Conservation (phyloP, 148 eudicot genomes). For the Drosera capensis region DNA sequence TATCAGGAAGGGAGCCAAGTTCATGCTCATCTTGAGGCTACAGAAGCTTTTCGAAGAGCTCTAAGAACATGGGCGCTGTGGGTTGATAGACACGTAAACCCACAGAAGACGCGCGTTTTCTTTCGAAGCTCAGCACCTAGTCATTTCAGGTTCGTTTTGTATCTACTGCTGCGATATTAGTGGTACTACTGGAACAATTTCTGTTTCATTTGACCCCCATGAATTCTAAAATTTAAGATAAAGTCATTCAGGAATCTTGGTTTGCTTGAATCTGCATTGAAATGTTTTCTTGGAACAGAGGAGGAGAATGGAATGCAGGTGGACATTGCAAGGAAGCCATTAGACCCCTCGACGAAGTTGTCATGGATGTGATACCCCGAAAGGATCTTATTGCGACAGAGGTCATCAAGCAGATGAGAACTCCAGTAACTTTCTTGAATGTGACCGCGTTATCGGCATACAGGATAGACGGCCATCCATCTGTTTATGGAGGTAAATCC, state of each 20-base stretch:
- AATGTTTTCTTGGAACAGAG: conserved; percentile 28
- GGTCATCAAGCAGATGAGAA: conserved; percentile 46
- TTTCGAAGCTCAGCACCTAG: conserved; percentile 85
- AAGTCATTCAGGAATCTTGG: background rate
- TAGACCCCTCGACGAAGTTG: conserved; percentile 29
- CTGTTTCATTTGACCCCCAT: background rate
- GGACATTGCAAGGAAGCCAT: conserved; percentile 79
- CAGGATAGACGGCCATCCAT: conserved; percentile 84
- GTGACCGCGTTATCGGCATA: conserved; percentile 58
- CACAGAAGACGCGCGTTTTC: conserved; percentile 56
- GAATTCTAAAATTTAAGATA: background rate
- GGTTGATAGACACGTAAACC: conserved; percentile 53
- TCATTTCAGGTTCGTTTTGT: conserved; percentile 63
- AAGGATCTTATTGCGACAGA: conserved; percentile 52
- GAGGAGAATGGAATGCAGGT: conserved; percentile 87
- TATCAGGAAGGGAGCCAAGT: conserved; percentile 75
- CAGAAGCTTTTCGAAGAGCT: conserved; percentile 53
- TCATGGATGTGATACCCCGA: conserved; percentile 21
- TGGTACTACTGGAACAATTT: background rate
- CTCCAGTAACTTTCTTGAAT: conserved; percentile 50
- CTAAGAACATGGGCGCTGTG: conserved; percentile 75
- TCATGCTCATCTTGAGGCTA: conserved; percentile 55
- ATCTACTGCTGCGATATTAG: background rate
- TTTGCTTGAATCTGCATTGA: background rate
- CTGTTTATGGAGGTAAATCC: conserved; percentile 44